phyloP scores from a whole-genome alignment of 768 basidiomycete species.

The Hydnomerulius pinastri region DNA sequence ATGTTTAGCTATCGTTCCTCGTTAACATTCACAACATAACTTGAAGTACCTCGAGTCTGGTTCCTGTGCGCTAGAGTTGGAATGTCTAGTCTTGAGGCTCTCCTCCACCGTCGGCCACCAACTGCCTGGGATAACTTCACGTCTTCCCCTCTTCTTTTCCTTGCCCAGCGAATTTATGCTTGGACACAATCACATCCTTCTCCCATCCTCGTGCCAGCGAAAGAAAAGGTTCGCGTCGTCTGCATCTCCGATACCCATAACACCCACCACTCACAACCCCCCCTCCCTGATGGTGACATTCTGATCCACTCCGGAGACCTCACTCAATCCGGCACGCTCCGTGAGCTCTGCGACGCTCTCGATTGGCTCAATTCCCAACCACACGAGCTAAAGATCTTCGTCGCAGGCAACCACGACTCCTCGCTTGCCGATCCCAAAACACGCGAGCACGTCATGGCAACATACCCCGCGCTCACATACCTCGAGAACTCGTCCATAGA shows the following conservation, averaged over 20 bases:
- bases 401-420: conserved; percentile 48
- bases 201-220: not conserved
- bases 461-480: conserved; percentile 36
- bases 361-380: conserved; percentile 34
- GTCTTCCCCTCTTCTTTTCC: conserved; percentile 11
- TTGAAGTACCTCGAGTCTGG: no score
- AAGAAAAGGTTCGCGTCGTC: conserved; percentile 34
- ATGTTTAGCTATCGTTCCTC: no score
- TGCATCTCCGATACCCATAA: conserved; percentile 45
- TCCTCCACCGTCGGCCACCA: no score
- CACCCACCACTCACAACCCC: conserved; percentile 24
- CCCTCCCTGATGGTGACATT: conserved; percentile 40
- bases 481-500: conserved; percentile 36
- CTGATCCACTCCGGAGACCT: conserved; percentile 45
- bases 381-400: conserved; percentile 42
- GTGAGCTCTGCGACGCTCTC: conserved; percentile 33
- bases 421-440: conserved; percentile 23
- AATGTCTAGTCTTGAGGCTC: no score
- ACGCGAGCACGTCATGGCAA: conserved; percentile 10
- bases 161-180: conserved; percentile 12
- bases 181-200: conserved; percentile 9
- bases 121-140: conserved; percentile 8
- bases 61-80: no score
- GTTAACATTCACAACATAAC: no score
- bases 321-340: conserved; percentile 36